phyloP scores from a whole-genome alignment of 108 stramenopile species.

The Nitzschia sp. region DNA sequence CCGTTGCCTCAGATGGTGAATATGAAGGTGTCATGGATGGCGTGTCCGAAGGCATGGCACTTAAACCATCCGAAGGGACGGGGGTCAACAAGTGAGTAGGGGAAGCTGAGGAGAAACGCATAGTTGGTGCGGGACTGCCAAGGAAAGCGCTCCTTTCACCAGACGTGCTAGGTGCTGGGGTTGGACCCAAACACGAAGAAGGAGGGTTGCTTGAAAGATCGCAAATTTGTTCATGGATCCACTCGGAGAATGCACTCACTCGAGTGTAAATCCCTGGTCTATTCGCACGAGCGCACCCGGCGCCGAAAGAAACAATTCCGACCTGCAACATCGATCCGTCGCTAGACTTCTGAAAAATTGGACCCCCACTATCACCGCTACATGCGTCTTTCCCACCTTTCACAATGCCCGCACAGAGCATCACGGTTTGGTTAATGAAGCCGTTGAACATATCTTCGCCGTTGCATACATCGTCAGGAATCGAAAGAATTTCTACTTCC shows the following conservation, averaged over 20 bases:
- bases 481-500: conserved; percentile 20
- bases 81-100: not conserved
- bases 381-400: conserved; percentile 47
- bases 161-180: not conserved
- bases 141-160: too few relatives aligned
- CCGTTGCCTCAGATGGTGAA: too few relatives aligned
- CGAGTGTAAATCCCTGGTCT: conserved; percentile 44
- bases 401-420: conserved; percentile 44
- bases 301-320: conserved; percentile 49
- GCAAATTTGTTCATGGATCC: conserved; percentile 43
- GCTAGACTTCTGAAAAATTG: conserved; percentile 13
- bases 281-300: conserved; percentile 40
- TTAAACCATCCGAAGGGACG: not conserved
- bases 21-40: not conserved
- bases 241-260: conserved; percentile 29
- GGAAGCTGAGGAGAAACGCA: too few relatives aligned
- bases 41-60: not conserved
- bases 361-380: conserved; percentile 47
- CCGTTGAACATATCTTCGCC: conserved; percentile 18
- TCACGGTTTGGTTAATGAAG: conserved; percentile 34
- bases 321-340: conserved; percentile 22
- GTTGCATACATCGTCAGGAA: conserved; percentile 18
- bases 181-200: conserved; percentile 17
- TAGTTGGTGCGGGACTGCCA: too few relatives aligned
- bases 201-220: conserved; percentile 30